Conservation (phyloP, 1,139 yeast species). For the Wickerhamiella pararugosa region DNA sequence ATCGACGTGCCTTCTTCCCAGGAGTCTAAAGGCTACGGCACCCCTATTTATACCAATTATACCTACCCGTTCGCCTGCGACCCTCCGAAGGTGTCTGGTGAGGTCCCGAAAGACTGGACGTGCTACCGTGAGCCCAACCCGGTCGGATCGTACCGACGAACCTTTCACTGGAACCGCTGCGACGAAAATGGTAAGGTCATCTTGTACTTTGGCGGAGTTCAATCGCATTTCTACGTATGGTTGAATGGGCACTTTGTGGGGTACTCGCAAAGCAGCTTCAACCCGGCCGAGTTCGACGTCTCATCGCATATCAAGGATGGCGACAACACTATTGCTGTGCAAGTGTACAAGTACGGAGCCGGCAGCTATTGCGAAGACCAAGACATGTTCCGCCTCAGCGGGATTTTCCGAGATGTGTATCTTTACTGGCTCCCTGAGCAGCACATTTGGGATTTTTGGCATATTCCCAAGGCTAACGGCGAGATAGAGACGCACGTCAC, state of each 20-base stretch:
- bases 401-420: slow-evolving; percentile 19
- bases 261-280: slow-evolving; percentile 25
- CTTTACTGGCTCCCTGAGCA: slow-evolving; percentile 10
- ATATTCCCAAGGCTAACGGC: neutral
- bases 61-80: slow-evolving; percentile 25
- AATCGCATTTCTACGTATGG: slow-evolving; percentile 23
- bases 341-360: slow-evolving; percentile 26
- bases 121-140: slow-evolving; percentile 19
- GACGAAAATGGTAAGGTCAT: slow-evolving; percentile 12
- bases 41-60: slow-evolving; percentile 25
- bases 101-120: slow-evolving; percentile 7
- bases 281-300: slow-evolving; percentile 25
- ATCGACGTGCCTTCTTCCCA: slow-evolving; percentile 27
- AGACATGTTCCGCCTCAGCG: slow-evolving; percentile 29
- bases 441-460: slow-evolving; percentile 15
- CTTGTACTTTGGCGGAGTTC: slow-evolving; percentile 27
- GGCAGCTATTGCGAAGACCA: slow-evolving; percentile 27
- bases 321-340: slow-evolving; percentile 16
- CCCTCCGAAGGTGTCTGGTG: slow-evolving; percentile 25
- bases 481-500: slow-evolving; percentile 1
- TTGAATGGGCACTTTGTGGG: slow-evolving; percentile 24
- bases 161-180: slow-evolving; percentile 16
- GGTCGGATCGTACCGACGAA: slow-evolving; percentile 23
- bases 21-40: slow-evolving; percentile 27
- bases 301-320: slow-evolving; percentile 10